These are phyloP conservation scores for Olyra latifolia DNA, from an alignment of 176 grass and related monocot species.

Conservation along the genomic window DNA sequence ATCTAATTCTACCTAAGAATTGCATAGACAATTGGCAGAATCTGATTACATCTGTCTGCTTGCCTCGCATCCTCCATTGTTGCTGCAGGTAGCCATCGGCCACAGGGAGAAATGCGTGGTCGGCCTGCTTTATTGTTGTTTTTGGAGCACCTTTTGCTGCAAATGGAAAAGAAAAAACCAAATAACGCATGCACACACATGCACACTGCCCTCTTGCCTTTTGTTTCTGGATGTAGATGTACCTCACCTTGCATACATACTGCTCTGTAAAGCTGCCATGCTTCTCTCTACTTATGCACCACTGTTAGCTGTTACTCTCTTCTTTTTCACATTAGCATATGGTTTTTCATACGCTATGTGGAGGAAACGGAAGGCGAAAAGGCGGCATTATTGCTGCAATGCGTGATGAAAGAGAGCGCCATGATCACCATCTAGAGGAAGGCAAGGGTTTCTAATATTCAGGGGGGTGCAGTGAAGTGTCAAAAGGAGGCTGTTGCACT, in stretches of 20 bases:
- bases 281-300: background rate
- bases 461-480: conserved; percentile 4
- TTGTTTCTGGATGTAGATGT: conserved; percentile 25
- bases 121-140: conserved; percentile 45
- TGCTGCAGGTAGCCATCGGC: conserved; percentile 42
- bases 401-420: conserved; percentile 32
- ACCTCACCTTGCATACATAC: conserved; percentile 12
- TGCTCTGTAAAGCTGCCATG: conserved; percentile 40
- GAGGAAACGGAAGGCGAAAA: conserved; percentile 25
- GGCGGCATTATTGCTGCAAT: conserved; percentile 24
- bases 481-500: conserved; percentile 51
- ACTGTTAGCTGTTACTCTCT: conserved; percentile 20
- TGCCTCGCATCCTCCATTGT: conserved; percentile 35
- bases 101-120: conserved; percentile 45
- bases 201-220: conserved; percentile 25
- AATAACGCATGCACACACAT: conserved; percentile 33
- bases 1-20: conserved; percentile 42
- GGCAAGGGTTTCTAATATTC: conserved; percentile 27
- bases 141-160: conserved; percentile 45
- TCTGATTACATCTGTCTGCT: conserved; percentile 51
- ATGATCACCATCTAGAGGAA: conserved; percentile 22
- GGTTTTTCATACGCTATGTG: conserved; percentile 9
- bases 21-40: conserved; percentile 50
- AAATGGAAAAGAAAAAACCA: conserved; percentile 57
- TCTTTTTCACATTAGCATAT: background rate